Conservation (phyloP, 2,329 filamentous ascomycete species). For the Metarhizium humberi region DNA sequence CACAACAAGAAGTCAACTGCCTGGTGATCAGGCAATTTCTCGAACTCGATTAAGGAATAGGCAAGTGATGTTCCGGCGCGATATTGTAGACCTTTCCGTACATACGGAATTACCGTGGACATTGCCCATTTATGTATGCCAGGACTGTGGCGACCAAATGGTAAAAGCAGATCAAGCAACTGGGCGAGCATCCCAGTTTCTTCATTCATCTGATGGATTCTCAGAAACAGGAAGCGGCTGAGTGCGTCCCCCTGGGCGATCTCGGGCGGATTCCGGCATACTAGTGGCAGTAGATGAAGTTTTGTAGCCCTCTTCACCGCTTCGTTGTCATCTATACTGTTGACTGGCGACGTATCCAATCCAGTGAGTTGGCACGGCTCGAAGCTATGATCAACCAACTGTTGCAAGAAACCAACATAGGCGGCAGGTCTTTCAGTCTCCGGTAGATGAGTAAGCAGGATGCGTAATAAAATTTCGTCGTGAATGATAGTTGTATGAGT, state of each 20-base stretch:
- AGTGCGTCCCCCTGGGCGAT: conserved; percentile 45
- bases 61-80: conserved; percentile 42
- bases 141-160: conserved; percentile 55
- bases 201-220: conserved; percentile 59
- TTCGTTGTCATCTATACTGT: conserved; percentile 50
- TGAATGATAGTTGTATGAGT: conserved; percentile 48
- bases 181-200: conserved; percentile 64
- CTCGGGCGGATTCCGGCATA: conserved; percentile 35
- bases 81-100: conserved; percentile 62
- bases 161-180: conserved; percentile 55
- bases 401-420: conserved; percentile 53
- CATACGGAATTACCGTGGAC: conserved; percentile 57
- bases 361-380: conserved; percentile 14
- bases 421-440: conserved; percentile 55
- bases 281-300: conserved; percentile 52
- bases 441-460: conserved; percentile 69
- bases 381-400: conserved; percentile 27
- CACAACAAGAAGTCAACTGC: conserved; percentile 55
- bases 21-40: conserved; percentile 45
- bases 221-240: conserved; percentile 56
- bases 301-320: conserved; percentile 55
- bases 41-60: conserved; percentile 54
- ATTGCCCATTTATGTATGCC: conserved; percentile 60
- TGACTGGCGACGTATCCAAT: conserved; percentile 47
- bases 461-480: conserved; percentile 57